These are phyloP conservation scores for Pseudoneurospora amorphoporcata DNA, from an alignment of 495 filamentous ascomycete species.

Conservation along the genomic window DNA sequence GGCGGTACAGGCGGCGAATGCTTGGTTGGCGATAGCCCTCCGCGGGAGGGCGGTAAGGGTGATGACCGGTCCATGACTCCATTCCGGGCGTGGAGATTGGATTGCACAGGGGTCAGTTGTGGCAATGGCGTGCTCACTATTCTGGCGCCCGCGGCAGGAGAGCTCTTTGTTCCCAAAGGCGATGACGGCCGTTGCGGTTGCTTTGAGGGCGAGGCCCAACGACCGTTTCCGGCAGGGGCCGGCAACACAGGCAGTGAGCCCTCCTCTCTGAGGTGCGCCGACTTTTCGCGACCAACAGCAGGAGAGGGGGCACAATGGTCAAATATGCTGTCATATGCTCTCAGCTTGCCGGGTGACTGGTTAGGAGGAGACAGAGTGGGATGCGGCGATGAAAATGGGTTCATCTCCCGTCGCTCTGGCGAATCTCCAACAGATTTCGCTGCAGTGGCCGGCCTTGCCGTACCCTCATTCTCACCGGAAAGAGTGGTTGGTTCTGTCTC, in stretches of 20 bases:
- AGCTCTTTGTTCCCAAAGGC: slow-evolving; percentile 23
- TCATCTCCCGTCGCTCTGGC: slow-evolving; percentile 6
- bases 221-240: slow-evolving; percentile 18
- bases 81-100: slow-evolving; percentile 2
- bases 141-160: slow-evolving; percentile 3
- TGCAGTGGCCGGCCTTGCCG: not conserved
- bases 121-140: slow-evolving; percentile 16
- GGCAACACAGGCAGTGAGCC: slow-evolving; percentile 6
- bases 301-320: slow-evolving; percentile 17
- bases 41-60: slow-evolving; percentile 44
- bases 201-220: slow-evolving; percentile 21
- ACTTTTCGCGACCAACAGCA: not conserved
- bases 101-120: slow-evolving; percentile 15
- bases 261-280: slow-evolving; percentile 3
- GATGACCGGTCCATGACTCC: slow-evolving; percentile 16
- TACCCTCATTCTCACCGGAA: not conserved
- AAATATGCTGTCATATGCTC: slow-evolving; percentile 31
- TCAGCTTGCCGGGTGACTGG: slow-evolving; percentile 28
- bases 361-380: slow-evolving; percentile 32
- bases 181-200: slow-evolving; percentile 18
- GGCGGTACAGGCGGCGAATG: slow-evolving; percentile 41
- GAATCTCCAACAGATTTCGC: not conserved
- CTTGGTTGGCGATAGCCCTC: slow-evolving; percentile 69
- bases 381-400: slow-evolving; percentile 36
- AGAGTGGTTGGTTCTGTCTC: not conserved